Percentiles rank a stretch among this genome's conserved stretches.
Conservation (phyloP, 2,329 filamentous ascomycete species). For the Emergomyces orientalis region DNA sequence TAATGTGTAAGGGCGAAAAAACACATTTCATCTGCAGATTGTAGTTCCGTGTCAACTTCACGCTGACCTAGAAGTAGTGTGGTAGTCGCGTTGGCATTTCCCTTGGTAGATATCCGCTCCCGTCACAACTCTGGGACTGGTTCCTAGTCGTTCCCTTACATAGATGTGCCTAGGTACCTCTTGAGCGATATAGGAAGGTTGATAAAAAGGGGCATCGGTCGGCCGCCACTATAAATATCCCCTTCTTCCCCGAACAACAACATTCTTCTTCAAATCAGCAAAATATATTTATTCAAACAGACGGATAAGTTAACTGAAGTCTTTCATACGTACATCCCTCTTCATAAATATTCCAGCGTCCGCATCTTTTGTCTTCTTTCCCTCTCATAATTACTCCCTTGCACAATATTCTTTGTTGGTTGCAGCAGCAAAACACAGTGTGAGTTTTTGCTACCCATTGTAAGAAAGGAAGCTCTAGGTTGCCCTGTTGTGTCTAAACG, state of each 20-base stretch:
- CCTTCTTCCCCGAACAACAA: background rate
- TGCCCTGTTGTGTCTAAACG: background rate
- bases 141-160: background rate
- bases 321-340: background rate
- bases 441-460: conserved; percentile 5
- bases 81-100: background rate
- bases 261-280: background rate
- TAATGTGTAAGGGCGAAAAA: background rate
- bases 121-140: background rate
- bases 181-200: background rate
- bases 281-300: background rate
- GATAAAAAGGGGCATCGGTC: background rate
- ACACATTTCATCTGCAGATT: background rate
- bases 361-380: background rate
- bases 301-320: background rate
- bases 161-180: background rate
- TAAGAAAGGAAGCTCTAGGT: background rate
- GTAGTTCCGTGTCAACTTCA: background rate
- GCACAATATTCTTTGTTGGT: background rate
- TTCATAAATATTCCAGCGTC: background rate
- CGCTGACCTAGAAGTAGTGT: background rate
- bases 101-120: background rate
- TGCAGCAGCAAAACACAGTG: background rate
- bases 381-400: background rate
- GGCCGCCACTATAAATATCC: conserved; percentile 4